phyloP scores from a whole-genome alignment of 495 filamentous ascomycete genomes.

The Penicillium longicatenatum region DNA sequence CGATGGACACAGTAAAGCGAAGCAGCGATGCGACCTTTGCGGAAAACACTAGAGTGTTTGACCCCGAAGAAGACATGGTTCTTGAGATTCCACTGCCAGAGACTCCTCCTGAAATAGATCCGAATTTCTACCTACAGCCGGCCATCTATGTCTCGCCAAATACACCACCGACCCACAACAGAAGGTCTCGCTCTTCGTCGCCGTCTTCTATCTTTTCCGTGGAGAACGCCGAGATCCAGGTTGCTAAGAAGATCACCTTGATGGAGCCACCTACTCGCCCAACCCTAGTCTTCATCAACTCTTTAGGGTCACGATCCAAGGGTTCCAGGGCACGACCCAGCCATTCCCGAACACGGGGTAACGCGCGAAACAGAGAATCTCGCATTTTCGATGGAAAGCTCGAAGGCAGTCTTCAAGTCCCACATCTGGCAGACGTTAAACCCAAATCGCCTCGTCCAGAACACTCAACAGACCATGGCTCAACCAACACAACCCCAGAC shows the following conservation, averaged over 20 bases:
- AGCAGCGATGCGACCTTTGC: conserved; percentile 38
- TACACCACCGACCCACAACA: conserved; percentile 14
- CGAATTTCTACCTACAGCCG: conserved; percentile 38
- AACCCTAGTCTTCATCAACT: conserved; percentile 42
- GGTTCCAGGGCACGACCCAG: conserved; percentile 8
- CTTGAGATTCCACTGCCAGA: conserved; percentile 43
- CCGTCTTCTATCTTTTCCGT: conserved; percentile 37
- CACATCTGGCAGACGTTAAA: conserved; percentile 14
- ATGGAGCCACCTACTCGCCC: conserved; percentile 38
- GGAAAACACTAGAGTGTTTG: conserved; percentile 40
- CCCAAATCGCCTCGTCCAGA: conserved; percentile 9
- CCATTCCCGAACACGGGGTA: conserved; percentile 21
- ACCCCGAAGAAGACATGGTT: conserved; percentile 40
- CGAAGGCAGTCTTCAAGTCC: conserved; percentile 17
- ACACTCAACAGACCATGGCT: conserved; percentile 9
- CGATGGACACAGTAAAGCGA: conserved; percentile 47
- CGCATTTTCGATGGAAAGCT: conserved; percentile 16
- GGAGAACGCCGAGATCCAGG: conserved; percentile 39
- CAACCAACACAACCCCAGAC: conserved; percentile 4
- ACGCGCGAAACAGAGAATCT: conserved; percentile 20
- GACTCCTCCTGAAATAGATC: conserved; percentile 31
- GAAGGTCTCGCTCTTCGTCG: conserved; percentile 32
- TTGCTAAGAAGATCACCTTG: conserved; percentile 40
- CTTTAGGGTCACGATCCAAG: conserved; percentile 25
- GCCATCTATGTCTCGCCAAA: conserved; percentile 36